Percentiles rank a stretch among this genome's conserved stretches.
Conservation (phyloP, 768 basidiomycete species). For the Pleurotus eryngii region DNA sequence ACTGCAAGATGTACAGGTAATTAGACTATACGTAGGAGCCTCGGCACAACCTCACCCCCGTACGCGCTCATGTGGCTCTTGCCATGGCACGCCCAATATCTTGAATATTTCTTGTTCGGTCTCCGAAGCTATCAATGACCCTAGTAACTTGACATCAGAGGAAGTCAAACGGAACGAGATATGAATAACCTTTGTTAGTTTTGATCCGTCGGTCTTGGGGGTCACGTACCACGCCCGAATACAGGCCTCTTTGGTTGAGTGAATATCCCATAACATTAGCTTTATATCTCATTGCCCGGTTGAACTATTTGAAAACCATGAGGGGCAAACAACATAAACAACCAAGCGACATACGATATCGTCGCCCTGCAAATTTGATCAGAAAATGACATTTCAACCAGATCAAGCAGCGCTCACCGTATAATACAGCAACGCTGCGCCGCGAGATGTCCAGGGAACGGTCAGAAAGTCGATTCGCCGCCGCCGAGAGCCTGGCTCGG, state of each 20-base stretch:
- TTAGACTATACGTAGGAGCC: no score
- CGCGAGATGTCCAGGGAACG: conserved; percentile 74
- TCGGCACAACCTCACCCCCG: conserved; percentile 26
- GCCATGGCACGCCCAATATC: conserved; percentile 77
- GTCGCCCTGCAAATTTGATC: conserved; percentile 57
- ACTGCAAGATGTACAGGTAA: no score
- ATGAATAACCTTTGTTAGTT: conserved; percentile 49
- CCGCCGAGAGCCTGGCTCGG: conserved; percentile 39
- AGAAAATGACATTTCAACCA: background rate
- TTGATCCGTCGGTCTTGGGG: conserved; percentile 60
- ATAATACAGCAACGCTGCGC: conserved; percentile 89
- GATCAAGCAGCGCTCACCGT: conserved; percentile 49
- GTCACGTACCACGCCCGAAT: conserved; percentile 67
- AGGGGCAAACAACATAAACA: background rate
- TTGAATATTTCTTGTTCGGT: conserved; percentile 87
- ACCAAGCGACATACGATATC: conserved; percentile 63
- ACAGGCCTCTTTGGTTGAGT: conserved; percentile 86
- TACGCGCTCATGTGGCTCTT: conserved; percentile 74
- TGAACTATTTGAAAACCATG: conserved; percentile 54
- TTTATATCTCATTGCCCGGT: conserved; percentile 82
- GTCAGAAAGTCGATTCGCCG: conserved; percentile 84
- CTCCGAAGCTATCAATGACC: conserved; percentile 70
- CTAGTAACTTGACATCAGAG: conserved; percentile 28
- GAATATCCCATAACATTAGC: conserved; percentile 79
- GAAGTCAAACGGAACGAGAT: background rate